These are phyloP conservation scores for Mitragyna speciosa DNA, from an alignment of 257 asterid species.

Conservation along the genomic window DNA sequence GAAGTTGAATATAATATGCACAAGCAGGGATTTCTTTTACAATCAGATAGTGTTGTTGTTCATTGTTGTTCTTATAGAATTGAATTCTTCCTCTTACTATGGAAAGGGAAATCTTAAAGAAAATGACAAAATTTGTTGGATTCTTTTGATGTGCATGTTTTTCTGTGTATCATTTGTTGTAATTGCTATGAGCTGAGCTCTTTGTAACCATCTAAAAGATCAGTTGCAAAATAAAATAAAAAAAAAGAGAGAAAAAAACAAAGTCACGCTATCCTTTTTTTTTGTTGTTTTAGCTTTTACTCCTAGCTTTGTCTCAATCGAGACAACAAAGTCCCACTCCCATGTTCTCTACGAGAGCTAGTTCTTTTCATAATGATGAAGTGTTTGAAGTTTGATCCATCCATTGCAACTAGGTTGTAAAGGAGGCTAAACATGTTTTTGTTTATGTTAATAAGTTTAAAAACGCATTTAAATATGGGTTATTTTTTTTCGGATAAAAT, in stretches of 20 bases:
- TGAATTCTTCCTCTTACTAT: not conserved
- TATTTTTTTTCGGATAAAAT: too few species aligned
- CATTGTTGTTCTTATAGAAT: not conserved
- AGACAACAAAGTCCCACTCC: slow-evolving; percentile 19
- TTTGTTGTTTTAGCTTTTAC: too few species aligned
- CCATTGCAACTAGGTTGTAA: not conserved
- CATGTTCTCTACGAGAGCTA: slow-evolving; percentile 15
- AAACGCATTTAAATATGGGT: too few species aligned
- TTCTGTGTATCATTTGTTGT: not conserved
- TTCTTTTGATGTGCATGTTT: not conserved
- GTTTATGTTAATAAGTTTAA: too few species aligned
- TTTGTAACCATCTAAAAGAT: not conserved
- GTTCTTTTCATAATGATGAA: not conserved
- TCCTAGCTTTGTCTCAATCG: slow-evolving; percentile 6
- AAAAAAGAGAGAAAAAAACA: too few species aligned
- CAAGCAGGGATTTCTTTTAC: not conserved
- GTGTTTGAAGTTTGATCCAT: not conserved
- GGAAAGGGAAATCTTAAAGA: not conserved
- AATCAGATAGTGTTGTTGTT: not conserved
- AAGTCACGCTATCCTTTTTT: not conserved
- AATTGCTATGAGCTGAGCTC: not conserved
- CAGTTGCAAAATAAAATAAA: not conserved
- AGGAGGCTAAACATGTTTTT: too few species aligned
- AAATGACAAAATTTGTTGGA: not conserved
- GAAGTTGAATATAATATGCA: not conserved